Base-by-base conservation (phyloP, 202 grass and related monocot species). In the Musa balbisiana region DNA sequence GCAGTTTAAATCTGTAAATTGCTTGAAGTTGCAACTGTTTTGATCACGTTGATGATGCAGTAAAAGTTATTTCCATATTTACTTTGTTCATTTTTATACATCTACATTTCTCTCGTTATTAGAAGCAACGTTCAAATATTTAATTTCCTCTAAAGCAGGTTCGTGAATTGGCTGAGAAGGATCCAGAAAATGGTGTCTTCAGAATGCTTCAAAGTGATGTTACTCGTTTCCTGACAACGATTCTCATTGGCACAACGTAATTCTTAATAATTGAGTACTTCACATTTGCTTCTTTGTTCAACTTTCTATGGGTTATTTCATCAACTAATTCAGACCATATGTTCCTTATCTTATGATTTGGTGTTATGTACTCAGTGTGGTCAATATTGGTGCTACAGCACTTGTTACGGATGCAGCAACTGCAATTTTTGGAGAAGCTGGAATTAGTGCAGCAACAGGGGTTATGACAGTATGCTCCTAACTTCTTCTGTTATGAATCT, bases 211-310 rank as follows among this genome's bases (percentile, higher is more conserved):
- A 85, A 51, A 86, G 76, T 87, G 96, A 99, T 81, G 91, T 99
- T 67, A 99, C 89, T 83, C 96, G 96, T 55, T 99, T 99, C 71
- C 75, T 99, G 69, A 99, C 96, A 56, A 99, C 96, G n/a, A 99
- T 99, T 87, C 96, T 99, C 77, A 99, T 99, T 81, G 96, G 96
- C 82, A 99, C 96, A 51, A 99, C 96, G 93, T 97, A 97, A 60
- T 75, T 43, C 33, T 43, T 8, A 53, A 82, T 82, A 64, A 64
- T 64, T 69, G 24, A 69, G 71, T 64, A 63, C 78, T 33, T 11
- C 20, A 71, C 83, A 80, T 24, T 27, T 78, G 66, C 69, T 51
- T 72, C 20, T 77, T 51, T 67, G 3, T 76, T 55, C 11, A 51
- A 25, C 23, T 52, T 15, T 77, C 19, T 55, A 12, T 54, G 12